Evolutionary conservation across 2,329 filamentous ascomycete genomes (phyloP).

Genomic region (Penicillium brasilianum): DNA sequence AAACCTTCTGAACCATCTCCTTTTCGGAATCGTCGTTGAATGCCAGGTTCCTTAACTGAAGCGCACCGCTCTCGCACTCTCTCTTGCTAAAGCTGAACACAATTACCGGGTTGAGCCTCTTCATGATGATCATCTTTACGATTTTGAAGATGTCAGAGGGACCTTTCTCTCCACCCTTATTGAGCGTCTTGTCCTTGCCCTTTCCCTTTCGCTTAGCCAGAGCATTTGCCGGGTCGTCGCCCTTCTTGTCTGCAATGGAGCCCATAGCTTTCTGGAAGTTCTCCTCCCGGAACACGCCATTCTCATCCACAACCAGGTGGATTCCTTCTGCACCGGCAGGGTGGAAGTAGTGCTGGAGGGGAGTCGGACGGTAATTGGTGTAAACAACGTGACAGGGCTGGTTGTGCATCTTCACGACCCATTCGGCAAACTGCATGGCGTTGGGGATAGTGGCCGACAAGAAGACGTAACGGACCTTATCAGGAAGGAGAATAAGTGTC

Average conservation of each 20-base stretch:
- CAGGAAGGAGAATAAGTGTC: slow-evolving; percentile 94
- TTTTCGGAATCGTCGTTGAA: slow-evolving; percentile 98
- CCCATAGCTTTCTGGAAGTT: slow-evolving; percentile 98
- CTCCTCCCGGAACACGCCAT: slow-evolving; percentile 91
- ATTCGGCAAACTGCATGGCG: slow-evolving; percentile 98
- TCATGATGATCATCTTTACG: slow-evolving; percentile 97
- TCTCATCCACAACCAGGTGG: slow-evolving; percentile 93
- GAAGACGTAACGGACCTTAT: slow-evolving; percentile 99
- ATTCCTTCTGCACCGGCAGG: slow-evolving; percentile 91
- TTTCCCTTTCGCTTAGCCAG: slow-evolving; percentile 81
- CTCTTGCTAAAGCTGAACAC: slow-evolving; percentile 99
- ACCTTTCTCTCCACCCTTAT: slow-evolving; percentile 78
- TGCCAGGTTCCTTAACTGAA: slow-evolving; percentile 82
- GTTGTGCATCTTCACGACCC: slow-evolving; percentile 97
- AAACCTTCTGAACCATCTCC: slow-evolving; percentile 90
- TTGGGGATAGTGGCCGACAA: slow-evolving; percentile 98
- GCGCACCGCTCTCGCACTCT: slow-evolving; percentile 88
- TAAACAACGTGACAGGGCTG: slow-evolving; percentile 99
- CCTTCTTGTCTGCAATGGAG: slow-evolving; percentile 84
- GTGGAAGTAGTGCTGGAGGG: slow-evolving; percentile 97
- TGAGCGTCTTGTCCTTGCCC: slow-evolving; percentile 88
- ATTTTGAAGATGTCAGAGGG: slow-evolving; percentile 93
- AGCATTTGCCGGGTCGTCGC: slow-evolving; percentile 78
- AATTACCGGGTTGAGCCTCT: slow-evolving; percentile 96
- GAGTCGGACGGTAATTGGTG: slow-evolving; percentile 96